Conservation (phyloP, 495 filamentous ascomycete genomes). For the Aspergillus coremiiformis region DNA sequence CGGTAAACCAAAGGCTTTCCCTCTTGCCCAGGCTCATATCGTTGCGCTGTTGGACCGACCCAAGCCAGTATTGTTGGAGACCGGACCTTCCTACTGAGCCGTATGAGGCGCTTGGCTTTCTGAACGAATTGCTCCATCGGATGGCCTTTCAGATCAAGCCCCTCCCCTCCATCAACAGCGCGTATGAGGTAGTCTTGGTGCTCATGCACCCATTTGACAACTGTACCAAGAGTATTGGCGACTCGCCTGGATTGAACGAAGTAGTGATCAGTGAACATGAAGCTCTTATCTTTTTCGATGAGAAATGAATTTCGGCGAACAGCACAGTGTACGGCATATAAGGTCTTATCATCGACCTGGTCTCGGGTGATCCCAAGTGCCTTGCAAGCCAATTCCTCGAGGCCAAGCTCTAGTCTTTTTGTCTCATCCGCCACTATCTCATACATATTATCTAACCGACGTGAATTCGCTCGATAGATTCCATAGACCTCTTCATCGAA, state of each 20-base stretch:
- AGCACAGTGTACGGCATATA: conserved; percentile 64
- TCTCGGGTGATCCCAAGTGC: conserved; percentile 38
- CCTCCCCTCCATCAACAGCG: conserved; percentile 18
- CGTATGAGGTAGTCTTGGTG: conserved; percentile 43
- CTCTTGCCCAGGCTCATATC: conserved; percentile 29
- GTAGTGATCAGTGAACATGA: conserved; percentile 33
- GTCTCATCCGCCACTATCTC: conserved; percentile 38
- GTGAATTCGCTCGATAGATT: conserved; percentile 40
- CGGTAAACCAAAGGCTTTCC: conserved; percentile 35
- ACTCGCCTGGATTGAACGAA: conserved; percentile 45
- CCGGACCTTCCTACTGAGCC: conserved; percentile 56
- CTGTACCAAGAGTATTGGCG: conserved; percentile 36
- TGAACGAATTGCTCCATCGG: conserved; percentile 52
- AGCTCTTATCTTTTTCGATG: conserved; percentile 44
- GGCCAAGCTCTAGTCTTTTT: conserved; percentile 45
- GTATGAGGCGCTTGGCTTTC: conserved; percentile 59
- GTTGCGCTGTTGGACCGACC: conserved; percentile 40
- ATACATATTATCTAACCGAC: conserved; percentile 44
- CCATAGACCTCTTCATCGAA: conserved; percentile 25
- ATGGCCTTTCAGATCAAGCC: conserved; percentile 19
- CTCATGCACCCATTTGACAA: conserved; percentile 50
- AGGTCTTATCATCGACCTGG: conserved; percentile 41
- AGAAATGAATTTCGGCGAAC: conserved; percentile 34
- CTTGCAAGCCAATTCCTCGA: conserved; percentile 55
- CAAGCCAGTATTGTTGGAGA: conserved; percentile 50